These are phyloP conservation scores for Eucalyptus sp. DNA, from an alignment of 345 rosid species.

Conservation along the genomic window DNA sequence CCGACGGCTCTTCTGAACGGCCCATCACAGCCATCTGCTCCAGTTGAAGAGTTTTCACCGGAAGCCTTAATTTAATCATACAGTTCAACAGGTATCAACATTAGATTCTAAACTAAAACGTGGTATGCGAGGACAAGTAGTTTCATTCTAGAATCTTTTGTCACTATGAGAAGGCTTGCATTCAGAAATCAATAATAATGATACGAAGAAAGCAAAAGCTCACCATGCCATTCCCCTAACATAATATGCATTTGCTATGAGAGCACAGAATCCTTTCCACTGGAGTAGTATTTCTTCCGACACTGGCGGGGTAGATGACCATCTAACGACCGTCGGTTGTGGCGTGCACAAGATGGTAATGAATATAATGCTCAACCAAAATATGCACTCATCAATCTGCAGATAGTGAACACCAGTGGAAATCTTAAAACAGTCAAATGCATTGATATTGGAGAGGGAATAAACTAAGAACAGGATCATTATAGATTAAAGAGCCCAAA, in stretches of 20 bases:
- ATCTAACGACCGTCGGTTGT: conserved; percentile 76
- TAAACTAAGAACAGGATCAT: neutral
- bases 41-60: conserved; percentile 88
- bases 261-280: conserved; percentile 93
- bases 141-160: neutral
- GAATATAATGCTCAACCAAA: conserved; percentile 85
- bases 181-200: neutral
- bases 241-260: conserved; percentile 86
- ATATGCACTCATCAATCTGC: conserved; percentile 81
- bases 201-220: conserved; percentile 6
- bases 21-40: conserved; percentile 93
- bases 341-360: conserved; percentile 94
- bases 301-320: conserved; percentile 71
- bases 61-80: conserved; percentile 45
- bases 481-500: neutral
- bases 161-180: neutral
- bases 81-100: neutral
- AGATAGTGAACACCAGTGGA: neutral
- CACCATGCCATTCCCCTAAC: conserved; percentile 90
- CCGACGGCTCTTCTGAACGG: conserved; percentile 70
- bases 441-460: neutral
- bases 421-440: neutral
- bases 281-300: conserved; percentile 41
- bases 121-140: neutral
- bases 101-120: neutral